These are phyloP conservation scores for Sindora glabra DNA, from an alignment of 306 rosid species.

Conservation along the genomic window DNA sequence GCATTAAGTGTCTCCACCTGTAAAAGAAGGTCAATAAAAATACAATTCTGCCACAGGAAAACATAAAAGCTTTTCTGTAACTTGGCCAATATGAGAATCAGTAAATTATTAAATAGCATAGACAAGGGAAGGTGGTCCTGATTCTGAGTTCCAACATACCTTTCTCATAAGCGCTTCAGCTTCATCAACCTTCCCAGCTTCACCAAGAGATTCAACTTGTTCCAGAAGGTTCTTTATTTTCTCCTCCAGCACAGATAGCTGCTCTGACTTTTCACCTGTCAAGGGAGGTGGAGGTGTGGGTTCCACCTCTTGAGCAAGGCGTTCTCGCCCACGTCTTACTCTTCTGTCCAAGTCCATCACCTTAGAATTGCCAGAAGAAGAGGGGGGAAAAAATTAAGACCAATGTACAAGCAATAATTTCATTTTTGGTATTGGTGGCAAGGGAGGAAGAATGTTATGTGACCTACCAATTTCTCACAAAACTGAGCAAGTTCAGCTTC, in stretches of 20 bases:
- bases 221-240: constrained; percentile 96
- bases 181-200: constrained; percentile 99
- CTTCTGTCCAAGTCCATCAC: constrained; percentile 97
- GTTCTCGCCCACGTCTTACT: constrained; percentile 93
- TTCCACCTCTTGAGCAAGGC: constrained; percentile 97
- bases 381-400: background rate
- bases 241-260: constrained; percentile 80
- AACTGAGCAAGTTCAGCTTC: constrained; percentile 93
- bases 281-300: constrained; percentile 77
- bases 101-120: background rate
- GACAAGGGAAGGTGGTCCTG: constrained; percentile 2
- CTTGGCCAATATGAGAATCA: background rate
- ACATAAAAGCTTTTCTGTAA: background rate
- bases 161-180: constrained; percentile 99
- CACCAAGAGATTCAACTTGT: constrained; percentile 95
- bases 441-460: background rate
- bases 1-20: constrained; percentile 87
- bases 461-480: constrained; percentile 88
- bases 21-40: constrained; percentile 6
- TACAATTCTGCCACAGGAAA: background rate
- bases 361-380: constrained; percentile 26
- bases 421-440: background rate
- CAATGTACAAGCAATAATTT: constrained; percentile 3
- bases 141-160: constrained; percentile 42
- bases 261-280: constrained; percentile 80